Percentiles rank a stretch among this genome's conserved stretches.
phyloP scores from a whole-genome alignment of 169 alveolate species.

The Theileria luwenshuni region DNA sequence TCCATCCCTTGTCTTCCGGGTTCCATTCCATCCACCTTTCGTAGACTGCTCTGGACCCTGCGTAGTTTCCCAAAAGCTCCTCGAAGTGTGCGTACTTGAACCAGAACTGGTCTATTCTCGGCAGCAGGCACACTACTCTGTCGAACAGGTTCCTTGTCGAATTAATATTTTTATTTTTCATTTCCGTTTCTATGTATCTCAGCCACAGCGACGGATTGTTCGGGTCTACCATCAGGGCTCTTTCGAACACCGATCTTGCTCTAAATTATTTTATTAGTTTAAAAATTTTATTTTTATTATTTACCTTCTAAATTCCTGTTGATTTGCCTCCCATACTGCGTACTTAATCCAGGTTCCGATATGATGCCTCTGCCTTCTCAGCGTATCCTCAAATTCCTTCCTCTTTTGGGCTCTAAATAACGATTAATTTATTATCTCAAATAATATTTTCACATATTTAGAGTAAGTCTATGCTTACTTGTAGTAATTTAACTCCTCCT shows the following conservation, averaged over 20 bases:
- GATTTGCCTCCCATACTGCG: constrained; percentile 98
- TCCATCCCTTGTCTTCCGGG: constrained; percentile 96
- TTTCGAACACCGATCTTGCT: constrained; percentile 95
- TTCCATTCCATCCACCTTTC: constrained; percentile 97
- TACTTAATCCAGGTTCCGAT: constrained; percentile 95
- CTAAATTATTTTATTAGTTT: constrained; percentile 36
- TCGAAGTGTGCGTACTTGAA: constrained; percentile 98
- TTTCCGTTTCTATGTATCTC: constrained; percentile 97
- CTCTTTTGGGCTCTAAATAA: constrained; percentile 84
- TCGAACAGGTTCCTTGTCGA: constrained; percentile 96
- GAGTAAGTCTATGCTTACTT: constrained; percentile 64
- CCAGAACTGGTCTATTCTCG: constrained; percentile 98
- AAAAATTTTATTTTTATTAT: neutral
- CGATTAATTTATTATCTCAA: no score
- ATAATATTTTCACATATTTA: neutral
- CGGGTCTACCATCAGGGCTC: constrained; percentile 96
- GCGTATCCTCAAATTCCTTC: constrained; percentile 94
- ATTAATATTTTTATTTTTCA: constrained; percentile 92
- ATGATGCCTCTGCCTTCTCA: constrained; percentile 92
- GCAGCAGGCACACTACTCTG: constrained; percentile 94
- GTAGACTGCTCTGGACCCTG: constrained; percentile 91
- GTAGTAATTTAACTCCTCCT: constrained; percentile 93
- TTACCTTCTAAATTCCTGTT: constrained; percentile 88
- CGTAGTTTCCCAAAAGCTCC: constrained; percentile 94
- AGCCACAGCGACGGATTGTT: constrained; percentile 93